Evolutionary conservation across 2,329 filamentous ascomycete genomes (phyloP), one percentile per base, ranked within the genome.

Genomic region (Juglanconis sp.): DNA sequence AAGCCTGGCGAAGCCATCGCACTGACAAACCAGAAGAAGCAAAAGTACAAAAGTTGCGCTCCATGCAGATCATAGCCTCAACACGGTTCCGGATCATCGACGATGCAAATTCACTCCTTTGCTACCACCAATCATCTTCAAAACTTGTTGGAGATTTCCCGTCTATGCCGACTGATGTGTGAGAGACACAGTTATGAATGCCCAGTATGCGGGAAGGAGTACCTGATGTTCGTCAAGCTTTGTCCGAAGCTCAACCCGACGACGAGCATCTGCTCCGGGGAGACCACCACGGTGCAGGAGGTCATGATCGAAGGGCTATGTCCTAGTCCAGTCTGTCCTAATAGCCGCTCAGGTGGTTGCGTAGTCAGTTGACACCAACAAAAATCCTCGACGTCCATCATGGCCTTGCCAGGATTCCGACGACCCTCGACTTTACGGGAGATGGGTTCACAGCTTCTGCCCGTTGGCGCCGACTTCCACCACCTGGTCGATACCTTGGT

Each of bases 401-500:
- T 5, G 15, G 30, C 47, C 17, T 35, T 11, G 15, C 15, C 31
- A 24, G n/a, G 11, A n/a, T 15, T 17, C 15, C 34, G 56, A 35
- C 61, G 57, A 48, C 34, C 56, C 36, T 44, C 55, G 30, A 56
- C 53, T 46, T 53, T 31, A 35, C 52, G 4, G 34, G 8, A 51
- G 9, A 30, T 10, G n/a, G 8, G 34, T 59, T 79, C 69, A 88
- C 63, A 88, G 76, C 69, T 82, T 87, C 65, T 81, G 75, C 40
- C 74, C 79, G 51, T 74, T 73, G 10, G 72, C 69, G 13, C 75
- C 76, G 47, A 96, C 81, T 74, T 99, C 95, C 57, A 93, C 88
- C 66, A 97, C 81, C 75, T 98, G 95, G 74, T 98, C 93, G 66
- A 95, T 77, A 0, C 93, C 95, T 67, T 89, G 80, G 74, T 97